Evolutionary conservation across 2,329 filamentous ascomycete genomes (phyloP).

Genomic region (Claviceps humidiphila): DNA sequence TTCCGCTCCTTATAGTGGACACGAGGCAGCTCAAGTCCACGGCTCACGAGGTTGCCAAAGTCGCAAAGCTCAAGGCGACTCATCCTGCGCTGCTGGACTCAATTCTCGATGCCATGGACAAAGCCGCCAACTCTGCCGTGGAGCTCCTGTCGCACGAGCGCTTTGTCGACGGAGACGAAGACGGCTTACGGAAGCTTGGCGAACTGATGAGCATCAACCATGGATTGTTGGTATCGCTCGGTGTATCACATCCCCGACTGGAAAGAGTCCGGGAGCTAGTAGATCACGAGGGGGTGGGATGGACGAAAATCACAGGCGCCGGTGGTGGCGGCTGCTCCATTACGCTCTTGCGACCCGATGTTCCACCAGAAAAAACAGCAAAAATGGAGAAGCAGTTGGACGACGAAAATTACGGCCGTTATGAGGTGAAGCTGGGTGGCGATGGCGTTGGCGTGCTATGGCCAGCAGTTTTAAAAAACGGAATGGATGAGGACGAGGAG

Average conservation of each 20-base stretch:
- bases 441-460: conserved; percentile 90
- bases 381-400: conserved; percentile 52
- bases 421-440: conserved; percentile 80
- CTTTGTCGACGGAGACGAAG: conserved; percentile 52
- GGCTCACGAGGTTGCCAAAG: conserved; percentile 72
- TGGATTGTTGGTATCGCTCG: conserved; percentile 76
- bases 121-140: conserved; percentile 45
- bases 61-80: conserved; percentile 53
- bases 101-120: conserved; percentile 77
- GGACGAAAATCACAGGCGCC: conserved; percentile 94
- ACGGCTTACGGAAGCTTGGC: conserved; percentile 60
- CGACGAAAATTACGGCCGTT: conserved; percentile 66
- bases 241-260: conserved; percentile 86
- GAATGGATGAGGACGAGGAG: conserved; percentile 60
- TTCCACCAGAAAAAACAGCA: conserved; percentile 40
- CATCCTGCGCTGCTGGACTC: conserved; percentile 67
- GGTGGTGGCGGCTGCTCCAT: conserved; percentile 95
- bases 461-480: conserved; percentile 82
- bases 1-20: conserved; percentile 81
- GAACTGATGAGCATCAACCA: conserved; percentile 91
- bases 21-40: conserved; percentile 83
- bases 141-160: conserved; percentile 43
- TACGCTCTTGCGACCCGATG: conserved; percentile 64
- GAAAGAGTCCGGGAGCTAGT: conserved; percentile 86
- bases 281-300: conserved; percentile 79